A percentile compares a stretch with the other conserved stretches of the same genome.
Evolutionary conservation across 208 protist species (phyloP).

Genomic region (Leishmania guyanensis): DNA sequence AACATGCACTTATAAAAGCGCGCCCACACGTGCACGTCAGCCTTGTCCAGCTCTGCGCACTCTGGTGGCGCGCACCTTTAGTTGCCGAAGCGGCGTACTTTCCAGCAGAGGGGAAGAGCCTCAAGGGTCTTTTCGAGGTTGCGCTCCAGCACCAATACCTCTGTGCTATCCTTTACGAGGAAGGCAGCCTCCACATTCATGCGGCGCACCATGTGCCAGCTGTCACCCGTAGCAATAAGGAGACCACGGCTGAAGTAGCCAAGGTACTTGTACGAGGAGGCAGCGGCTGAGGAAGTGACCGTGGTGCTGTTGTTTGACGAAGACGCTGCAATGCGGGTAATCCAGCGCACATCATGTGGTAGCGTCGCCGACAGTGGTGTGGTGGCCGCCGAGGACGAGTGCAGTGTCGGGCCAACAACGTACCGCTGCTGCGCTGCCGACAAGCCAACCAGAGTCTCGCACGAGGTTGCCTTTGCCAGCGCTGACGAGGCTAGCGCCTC

Average conservation of each 20-base stretch:
- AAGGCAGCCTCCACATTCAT: conserved; percentile 73
- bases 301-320: not conserved
- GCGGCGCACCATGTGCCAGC: conserved; percentile 77
- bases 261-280: conserved; percentile 26
- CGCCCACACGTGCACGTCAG: not conserved
- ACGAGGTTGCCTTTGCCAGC: conserved; percentile 4
- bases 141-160: conserved; percentile 73
- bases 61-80: conserved; percentile 23
- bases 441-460: conserved; percentile 23
- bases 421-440: conserved; percentile 32
- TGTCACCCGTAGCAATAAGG: conserved; percentile 41
- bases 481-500: not conserved
- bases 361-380: conserved; percentile 31
- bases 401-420: conserved; percentile 15
- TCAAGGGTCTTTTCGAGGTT: conserved; percentile 86
- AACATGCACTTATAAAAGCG: not conserved
- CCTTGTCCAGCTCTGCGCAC: not conserved
- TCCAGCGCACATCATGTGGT: conserved; percentile 51
- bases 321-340: conserved; percentile 26
- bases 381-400: conserved; percentile 14
- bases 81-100: conserved; percentile 91
- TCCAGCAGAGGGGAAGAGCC: conserved; percentile 86
- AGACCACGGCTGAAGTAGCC: conserved; percentile 80
- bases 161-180: conserved; percentile 46
- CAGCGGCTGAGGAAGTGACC: not conserved